A percentile compares a stretch with the other conserved stretches of the same genome.
Conservation (phyloP, 129 eudicot species). For the carrot (Daucus carota) region DNA sequence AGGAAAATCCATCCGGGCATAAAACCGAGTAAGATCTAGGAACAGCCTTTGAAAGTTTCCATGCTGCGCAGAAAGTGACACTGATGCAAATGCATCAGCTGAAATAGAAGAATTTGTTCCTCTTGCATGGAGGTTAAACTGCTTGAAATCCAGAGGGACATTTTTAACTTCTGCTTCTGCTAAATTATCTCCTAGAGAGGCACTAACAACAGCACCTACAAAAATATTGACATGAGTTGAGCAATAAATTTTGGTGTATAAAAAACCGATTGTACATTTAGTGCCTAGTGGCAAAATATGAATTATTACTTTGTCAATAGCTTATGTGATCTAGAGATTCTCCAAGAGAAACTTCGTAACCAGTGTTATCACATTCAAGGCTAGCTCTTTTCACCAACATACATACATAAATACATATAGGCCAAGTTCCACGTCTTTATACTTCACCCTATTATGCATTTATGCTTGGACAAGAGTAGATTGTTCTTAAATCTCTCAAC, state of each 20-base stretch:
- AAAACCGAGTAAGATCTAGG: conserved; percentile 62
- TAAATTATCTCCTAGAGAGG: conserved; percentile 57
- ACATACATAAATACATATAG: background rate
- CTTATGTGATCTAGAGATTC: background rate
- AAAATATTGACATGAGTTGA: background rate
- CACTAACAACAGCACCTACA: conserved; percentile 64
- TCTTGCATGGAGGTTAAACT: conserved; percentile 35
- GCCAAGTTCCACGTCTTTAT: background rate
- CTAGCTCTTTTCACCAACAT: background rate
- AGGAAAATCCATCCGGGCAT: conserved; percentile 61
- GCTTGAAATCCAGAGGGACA: conserved; percentile 22
- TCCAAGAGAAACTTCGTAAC: background rate
- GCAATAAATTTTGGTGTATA: background rate
- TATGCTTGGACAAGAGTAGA: background rate
- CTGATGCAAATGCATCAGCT: conserved; percentile 73
- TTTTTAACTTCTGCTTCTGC: conserved; percentile 27
- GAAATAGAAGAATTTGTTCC: conserved; percentile 55
- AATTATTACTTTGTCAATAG: background rate
- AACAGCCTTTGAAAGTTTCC: conserved; percentile 77
- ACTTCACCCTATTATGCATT: background rate
- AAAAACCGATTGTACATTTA: background rate
- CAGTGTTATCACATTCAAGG: background rate
- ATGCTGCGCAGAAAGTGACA: conserved; percentile 59
- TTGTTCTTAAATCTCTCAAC: background rate
- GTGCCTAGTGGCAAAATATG: too few relatives aligned